These are phyloP conservation scores for Limonium bicolor DNA, from an alignment of 148 eudicot species.

Conservation along the genomic window DNA sequence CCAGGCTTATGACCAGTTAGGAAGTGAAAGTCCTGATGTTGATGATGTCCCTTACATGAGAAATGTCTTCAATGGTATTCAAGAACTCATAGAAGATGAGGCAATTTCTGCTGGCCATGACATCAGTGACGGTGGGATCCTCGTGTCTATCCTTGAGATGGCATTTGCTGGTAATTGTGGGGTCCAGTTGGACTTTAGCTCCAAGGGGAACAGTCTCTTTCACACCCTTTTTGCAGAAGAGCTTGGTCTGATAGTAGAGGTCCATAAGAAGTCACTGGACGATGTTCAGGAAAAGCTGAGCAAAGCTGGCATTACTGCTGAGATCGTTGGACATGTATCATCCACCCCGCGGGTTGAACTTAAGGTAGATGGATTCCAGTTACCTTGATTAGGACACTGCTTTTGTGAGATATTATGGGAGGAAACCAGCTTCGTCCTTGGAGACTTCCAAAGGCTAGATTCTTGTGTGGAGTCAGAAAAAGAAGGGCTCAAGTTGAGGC, in stretches of 20 bases:
- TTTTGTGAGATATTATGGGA: slow-evolving; percentile 76
- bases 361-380: slow-evolving; percentile 46
- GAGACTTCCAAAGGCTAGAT: slow-evolving; percentile 52
- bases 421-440: slow-evolving; percentile 78
- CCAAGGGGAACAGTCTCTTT: slow-evolving; percentile 26
- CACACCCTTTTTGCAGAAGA: slow-evolving; percentile 69
- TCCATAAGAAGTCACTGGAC: slow-evolving; percentile 33
- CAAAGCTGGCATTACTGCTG: slow-evolving; percentile 27
- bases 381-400: slow-evolving; percentile 44
- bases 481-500: slow-evolving; percentile 60
- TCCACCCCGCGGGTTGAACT: slow-evolving; percentile 28
- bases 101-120: slow-evolving; percentile 82
- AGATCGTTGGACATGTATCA: slow-evolving; percentile 53
- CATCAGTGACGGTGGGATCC: slow-evolving; percentile 77
- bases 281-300: slow-evolving; percentile 23
- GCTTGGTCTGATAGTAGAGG: slow-evolving; percentile 74
- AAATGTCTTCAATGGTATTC: slow-evolving; percentile 53
- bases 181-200: slow-evolving; percentile 31
- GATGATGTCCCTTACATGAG: slow-evolving; percentile 65
- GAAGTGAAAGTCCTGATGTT: slow-evolving; percentile 67
- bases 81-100: slow-evolving; percentile 42
- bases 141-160: slow-evolving; percentile 60
- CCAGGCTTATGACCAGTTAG: slow-evolving; percentile 72
- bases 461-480: slow-evolving; percentile 65
- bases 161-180: slow-evolving; percentile 94